phyloP scores from a whole-genome alignment of 148 eudicot species.

The Salicornia ramosissima region DNA sequence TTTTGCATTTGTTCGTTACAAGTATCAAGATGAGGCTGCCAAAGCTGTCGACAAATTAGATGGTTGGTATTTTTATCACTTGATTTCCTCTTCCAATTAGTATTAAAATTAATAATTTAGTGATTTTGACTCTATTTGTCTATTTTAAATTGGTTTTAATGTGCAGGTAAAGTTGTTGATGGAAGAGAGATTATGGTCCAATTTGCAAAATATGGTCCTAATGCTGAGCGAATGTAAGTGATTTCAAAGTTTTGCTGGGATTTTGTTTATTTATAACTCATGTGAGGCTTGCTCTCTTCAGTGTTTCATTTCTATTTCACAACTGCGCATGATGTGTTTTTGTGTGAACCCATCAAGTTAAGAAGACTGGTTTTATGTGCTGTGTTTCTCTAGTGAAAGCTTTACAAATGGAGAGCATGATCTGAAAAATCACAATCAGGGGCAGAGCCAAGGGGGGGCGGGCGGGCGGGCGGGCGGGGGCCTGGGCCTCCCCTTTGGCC shows the following conservation, averaged over 20 bases:
- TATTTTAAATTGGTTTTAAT: not conserved
- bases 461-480: too few species aligned
- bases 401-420: too few species aligned
- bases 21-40: conserved; percentile 56
- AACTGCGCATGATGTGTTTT: not conserved
- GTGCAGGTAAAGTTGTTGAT: conserved; percentile 44
- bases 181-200: conserved; percentile 57
- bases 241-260: not conserved
- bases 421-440: too few species aligned
- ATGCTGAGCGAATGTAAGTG: conserved; percentile 51
- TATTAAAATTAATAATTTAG: not conserved
- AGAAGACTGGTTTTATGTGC: too few species aligned
- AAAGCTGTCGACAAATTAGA: conserved; percentile 62
- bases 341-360: not conserved
- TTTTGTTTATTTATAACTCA: not conserved
- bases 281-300: too few species aligned
- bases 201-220: conserved; percentile 52
- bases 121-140: too few species aligned
- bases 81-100: not conserved
- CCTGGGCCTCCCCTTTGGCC: too few species aligned
- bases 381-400: too few species aligned
- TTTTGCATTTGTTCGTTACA: conserved; percentile 55
- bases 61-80: conserved; percentile 19
- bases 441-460: too few species aligned
- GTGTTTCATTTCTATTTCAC: too few species aligned